Evolutionary conservation across 768 basidiomycete species (phyloP), one percentile per base, ranked within the genome.

Genomic region (Exsudoporus frostii): DNA sequence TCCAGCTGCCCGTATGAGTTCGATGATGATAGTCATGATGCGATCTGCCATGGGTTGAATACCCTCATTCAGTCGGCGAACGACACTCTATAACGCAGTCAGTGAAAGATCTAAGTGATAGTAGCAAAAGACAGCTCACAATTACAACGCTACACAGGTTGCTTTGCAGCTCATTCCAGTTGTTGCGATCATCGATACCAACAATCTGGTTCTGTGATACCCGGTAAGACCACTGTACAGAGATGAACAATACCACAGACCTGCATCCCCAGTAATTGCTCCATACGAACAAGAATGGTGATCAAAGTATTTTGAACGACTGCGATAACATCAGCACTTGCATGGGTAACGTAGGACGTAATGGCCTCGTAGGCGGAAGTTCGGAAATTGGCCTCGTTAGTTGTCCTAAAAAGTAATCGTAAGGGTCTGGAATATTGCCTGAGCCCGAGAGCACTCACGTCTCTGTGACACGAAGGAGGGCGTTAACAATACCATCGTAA

Each of bases 81-180:
- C 83, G 39, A 94, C 85, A 63, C 83, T 84, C 89, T 96, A 68
- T 7, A 29, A 36, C 36, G n/a, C n/a, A 48, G 56, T 56, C 25
- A 38, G 47, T 50, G 29, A 58, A 48, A 25, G 36, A 25, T 0
- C 34, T 10, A 45, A 27, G 19, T 27, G 33, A 20, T 33, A 13
- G 20, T 14, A 7, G 20, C 42, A 45, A 13, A 27, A 7, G 7
- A 38, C 7, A 38, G 75, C 90, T 66, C 65, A 92, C 92, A 50
- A 92, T 89, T 48, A 91, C 78, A 43, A 97, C 90, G 59, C 88
- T 85, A 69, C 94, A 97, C 61, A 98, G 80, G 73, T 96, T 97
- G 73, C 92, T 88, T 69, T 97, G 95, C 24, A 99, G 79, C 68
- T 99, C 96, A 65, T 97, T 97, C 94, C 96, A 97, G 75, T 97